Evolutionary conservation across 768 basidiomycete species (phyloP), one percentile per base, ranked within the genome.

Genomic region (Suillus ampliporus): DNA sequence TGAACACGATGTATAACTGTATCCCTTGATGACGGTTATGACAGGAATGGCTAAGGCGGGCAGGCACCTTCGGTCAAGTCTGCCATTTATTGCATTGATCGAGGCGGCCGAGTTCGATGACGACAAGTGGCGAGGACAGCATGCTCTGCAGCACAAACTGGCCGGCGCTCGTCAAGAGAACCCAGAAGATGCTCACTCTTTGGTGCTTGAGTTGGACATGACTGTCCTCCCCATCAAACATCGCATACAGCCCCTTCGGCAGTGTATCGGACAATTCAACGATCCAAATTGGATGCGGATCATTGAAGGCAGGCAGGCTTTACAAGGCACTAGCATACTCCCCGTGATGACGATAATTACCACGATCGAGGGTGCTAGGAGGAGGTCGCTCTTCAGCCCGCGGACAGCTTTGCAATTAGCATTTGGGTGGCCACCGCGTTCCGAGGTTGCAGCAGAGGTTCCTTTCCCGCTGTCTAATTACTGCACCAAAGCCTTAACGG

Each of bases 301-400:
- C 6, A 51, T 51, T 6, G 28, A 34, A 19, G 50, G 31, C 31
- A 51, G 28, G 19, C 50, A 51, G 31, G 50, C 11, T 19, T 51
- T 51, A 34, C 50, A 51, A 31, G 50, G 50, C 11, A 51, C 11
- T 19, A 51, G 50, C n/a, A 34, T 10, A n/a, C 31, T 34, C 28
- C 50, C 50, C n/a, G 28, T 31, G 50, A 51, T 34, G 50, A 51
- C 31, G 5, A 51, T 51, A 35, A 51, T 51, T n/a, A 51, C 50
- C 28, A 51, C 50, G 6, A 51, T 51, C 50, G 50, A 51, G 28
- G 50, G 50, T 28, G 34, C 50, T n/a, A 51, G 31, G 50, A 50
- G 48, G 28, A 34, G 50, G 11, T 51, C 50, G 10, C 50, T 51
- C n/a, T 51, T 51, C 34, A 51, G 31, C 19, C 50, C 50, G 28